Percentiles rank a stretch among this genome's conserved stretches.
These are phyloP conservation scores for Nitzschia sp. DNA, from an alignment of 108 stramenopile genomes.

Conservation along the genomic window DNA sequence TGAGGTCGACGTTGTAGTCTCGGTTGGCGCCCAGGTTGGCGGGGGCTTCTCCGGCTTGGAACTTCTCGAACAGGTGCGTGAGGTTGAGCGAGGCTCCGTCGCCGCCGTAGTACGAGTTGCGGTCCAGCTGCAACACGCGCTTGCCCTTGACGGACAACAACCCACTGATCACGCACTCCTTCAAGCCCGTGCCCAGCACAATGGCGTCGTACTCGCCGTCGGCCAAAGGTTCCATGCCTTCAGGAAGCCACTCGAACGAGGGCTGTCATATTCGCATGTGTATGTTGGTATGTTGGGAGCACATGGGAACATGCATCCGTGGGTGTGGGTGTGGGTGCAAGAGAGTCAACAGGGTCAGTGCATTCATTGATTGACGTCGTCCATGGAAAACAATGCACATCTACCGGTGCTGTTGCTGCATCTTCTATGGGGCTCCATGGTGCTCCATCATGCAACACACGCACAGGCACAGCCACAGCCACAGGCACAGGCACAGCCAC, in stretches of 20 bases:
- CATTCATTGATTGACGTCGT: no score
- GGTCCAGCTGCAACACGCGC: constrained; percentile 96
- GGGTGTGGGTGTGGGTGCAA: no score
- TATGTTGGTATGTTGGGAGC: no score
- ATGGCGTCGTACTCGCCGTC: constrained; percentile 99
- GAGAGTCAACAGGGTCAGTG: no score
- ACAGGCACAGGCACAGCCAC: no score
- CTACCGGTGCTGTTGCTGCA: no score
- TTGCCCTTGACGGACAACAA: constrained; percentile 90
- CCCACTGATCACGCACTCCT: constrained; percentile 98
- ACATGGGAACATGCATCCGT: no score
- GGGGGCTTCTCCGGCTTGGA: constrained; percentile 83
- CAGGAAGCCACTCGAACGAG: constrained; percentile 87
- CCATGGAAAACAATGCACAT: no score
- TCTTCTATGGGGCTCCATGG: no score
- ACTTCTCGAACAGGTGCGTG: constrained; percentile 95
- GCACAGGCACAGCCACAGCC: no score
- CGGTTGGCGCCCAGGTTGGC: constrained; percentile 83
- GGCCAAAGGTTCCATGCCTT: constrained; percentile 92
- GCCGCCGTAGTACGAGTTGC: constrained; percentile 98
- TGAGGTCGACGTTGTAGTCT: constrained; percentile 98
- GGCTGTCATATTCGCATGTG: background rate
- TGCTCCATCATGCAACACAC: no score
- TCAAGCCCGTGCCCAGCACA: constrained; percentile 97
- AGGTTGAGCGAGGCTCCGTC: constrained; percentile 97